These are phyloP conservation scores for Scutellaria barbata DNA, from an alignment of 257 asterid species.

Conservation along the genomic window DNA sequence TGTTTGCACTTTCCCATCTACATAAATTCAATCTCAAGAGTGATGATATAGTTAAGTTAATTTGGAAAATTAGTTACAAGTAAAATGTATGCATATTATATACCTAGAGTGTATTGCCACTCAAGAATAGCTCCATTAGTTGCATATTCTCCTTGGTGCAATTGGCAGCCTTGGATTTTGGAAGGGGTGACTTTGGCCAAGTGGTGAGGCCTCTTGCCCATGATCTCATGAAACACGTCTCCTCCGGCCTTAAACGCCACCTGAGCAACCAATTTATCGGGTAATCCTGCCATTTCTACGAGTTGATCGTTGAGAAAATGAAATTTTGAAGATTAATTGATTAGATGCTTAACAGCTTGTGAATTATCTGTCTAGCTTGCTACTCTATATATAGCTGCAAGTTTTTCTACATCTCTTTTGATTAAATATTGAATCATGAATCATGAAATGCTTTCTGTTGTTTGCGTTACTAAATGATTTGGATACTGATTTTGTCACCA, in stretches of 20 bases:
- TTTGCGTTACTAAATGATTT: constrained; percentile 13
- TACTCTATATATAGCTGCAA: constrained; percentile 3
- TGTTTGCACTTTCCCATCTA: constrained; percentile 19
- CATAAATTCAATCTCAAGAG: not conserved
- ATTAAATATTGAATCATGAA: too few relatives aligned
- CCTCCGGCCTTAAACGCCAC: constrained; percentile 44
- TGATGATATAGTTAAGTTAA: too few relatives aligned
- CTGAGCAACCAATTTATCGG: constrained; percentile 33
- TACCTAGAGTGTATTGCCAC: constrained; percentile 43
- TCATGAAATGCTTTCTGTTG: not conserved
- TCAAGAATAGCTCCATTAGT: constrained; percentile 31
- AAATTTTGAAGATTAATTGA: not conserved
- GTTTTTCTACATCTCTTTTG: not conserved
- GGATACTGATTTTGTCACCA: constrained; percentile 23
- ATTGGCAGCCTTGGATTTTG: constrained; percentile 36
- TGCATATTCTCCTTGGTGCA: constrained; percentile 39
- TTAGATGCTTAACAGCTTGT: not conserved
- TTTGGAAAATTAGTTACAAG: too few relatives aligned
- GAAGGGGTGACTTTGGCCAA: constrained; percentile 31
- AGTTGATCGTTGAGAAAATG: not conserved
- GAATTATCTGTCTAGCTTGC: not conserved
- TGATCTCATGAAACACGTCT: constrained; percentile 33
- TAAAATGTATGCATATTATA: not conserved
- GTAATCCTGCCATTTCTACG: constrained; percentile 20
- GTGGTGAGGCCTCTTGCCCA: constrained; percentile 38